phyloP scores from a whole-genome alignment of 305 asterid genomes.

The Fraxinus sp. region DNA sequence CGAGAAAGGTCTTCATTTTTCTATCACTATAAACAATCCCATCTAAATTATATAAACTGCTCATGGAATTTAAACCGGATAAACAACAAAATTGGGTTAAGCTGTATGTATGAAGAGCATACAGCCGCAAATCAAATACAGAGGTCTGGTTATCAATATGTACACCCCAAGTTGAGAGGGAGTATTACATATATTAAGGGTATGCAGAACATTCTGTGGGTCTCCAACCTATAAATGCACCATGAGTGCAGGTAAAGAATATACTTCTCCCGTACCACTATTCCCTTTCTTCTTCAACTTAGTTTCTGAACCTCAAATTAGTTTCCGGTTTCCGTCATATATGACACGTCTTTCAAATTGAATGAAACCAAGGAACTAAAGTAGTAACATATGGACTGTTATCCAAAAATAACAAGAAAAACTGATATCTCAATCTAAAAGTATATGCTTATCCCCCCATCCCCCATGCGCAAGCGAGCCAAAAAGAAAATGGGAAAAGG shows the following conservation, averaged over 20 bases:
- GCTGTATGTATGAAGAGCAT: neutral
- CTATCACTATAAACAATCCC: neutral
- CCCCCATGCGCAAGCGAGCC: neutral
- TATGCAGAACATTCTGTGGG: neutral
- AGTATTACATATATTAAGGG: neutral
- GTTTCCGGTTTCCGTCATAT: neutral
- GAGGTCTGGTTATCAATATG: neutral
- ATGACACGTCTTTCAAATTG: neutral
- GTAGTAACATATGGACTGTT: neutral
- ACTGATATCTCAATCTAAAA: neutral
- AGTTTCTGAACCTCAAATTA: neutral
- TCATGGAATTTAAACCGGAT: neutral
- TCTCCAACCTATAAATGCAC: neutral
- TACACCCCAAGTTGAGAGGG: neutral
- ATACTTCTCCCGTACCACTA: neutral
- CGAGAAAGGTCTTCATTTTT: neutral
- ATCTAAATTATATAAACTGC: neutral
- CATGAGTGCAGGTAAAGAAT: neutral
- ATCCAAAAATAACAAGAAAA: neutral
- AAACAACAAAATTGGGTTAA: neutral
- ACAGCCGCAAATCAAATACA: neutral
- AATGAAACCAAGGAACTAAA: conserved; percentile 1
- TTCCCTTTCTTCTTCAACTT: neutral
- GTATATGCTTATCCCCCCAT: neutral
- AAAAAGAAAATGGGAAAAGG: neutral